Conservation (phyloP, 768 basidiomycete species). For the Suillus discolor region DNA sequence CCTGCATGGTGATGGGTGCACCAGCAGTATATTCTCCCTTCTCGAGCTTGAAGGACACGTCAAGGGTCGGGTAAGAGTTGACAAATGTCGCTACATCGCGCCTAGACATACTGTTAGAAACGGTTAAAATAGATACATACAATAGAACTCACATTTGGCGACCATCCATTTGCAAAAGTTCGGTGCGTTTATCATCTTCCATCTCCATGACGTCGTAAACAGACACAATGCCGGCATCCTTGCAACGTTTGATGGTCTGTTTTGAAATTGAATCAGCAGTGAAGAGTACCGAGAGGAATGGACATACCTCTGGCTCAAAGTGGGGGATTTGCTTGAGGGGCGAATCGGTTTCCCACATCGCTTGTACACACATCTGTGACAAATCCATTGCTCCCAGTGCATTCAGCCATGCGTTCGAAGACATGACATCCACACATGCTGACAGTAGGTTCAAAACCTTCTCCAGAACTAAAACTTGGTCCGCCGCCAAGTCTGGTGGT, state of each 20-base stretch:
- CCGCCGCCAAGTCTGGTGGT: constrained; percentile 91
- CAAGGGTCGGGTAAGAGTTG: constrained; percentile 96
- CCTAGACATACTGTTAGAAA: constrained; percentile 46
- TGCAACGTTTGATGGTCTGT: constrained; percentile 84
- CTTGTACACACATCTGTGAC: constrained; percentile 98
- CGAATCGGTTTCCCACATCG: constrained; percentile 96
- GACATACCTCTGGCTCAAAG: constrained; percentile 82
- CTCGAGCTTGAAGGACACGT: constrained; percentile 84
- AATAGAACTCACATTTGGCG: constrained; percentile 73
- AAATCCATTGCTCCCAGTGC: constrained; percentile 97
- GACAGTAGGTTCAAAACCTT: constrained; percentile 91
- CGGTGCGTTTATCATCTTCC: constrained; percentile 88
- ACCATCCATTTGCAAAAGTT: constrained; percentile 81
- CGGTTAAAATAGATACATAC: background rate
- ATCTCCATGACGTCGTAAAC: constrained; percentile 99
- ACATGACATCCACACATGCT: constrained; percentile 98
- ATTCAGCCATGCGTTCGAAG: constrained; percentile 92
- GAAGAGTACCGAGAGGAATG: background rate
- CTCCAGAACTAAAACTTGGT: constrained; percentile 84
- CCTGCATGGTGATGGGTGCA: constrained; percentile 78
- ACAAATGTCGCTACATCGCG: constrained; percentile 94
- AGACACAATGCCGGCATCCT: constrained; percentile 76
- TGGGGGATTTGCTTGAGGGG: constrained; percentile 96
- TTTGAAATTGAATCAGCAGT: background rate
- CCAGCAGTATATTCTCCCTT: constrained; percentile 87